Evolutionary conservation across 148 eudicot genomes (phyloP), one percentile per base, ranked within the genome.

Genomic region (Persicaria tinctoria): DNA sequence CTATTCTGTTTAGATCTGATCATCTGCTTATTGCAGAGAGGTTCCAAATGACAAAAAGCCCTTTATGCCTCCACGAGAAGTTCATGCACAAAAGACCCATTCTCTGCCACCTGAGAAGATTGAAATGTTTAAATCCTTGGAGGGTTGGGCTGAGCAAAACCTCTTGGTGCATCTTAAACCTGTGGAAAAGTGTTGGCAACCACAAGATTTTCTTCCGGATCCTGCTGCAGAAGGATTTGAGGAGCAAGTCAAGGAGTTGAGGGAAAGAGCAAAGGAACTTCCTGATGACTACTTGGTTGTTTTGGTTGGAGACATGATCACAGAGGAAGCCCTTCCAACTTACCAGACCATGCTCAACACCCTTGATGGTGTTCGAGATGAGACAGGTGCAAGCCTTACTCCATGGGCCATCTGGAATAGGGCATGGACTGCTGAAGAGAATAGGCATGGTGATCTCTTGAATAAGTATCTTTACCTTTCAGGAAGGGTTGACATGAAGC

Each of bases 351-450:
- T 82, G 84, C 73, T 84, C 41, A 85, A 82, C 80, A 82, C 87
- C 17, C 76, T 85, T 45, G 87, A 85, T 78, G 87, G 85, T 64
- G 85, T 82, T 51, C 79, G 83, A 7, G 87, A 85, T 41, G 87
- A 85, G 80, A 85, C 85, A 5, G 87, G 87, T 48, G 81, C 87
- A 2, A 85, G 87, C 56, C 83, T 77, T 49, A 75, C 74, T 63
- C 75, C 83, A n/a, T 85, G 87, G 87, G 87, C 87, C 56, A 62
- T 82, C 14, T 85, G 87, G 87, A 80, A 66, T 17, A 71, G 85
- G 73, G 85, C 85, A 12, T 85, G 87, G 87, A 85, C 87, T 18
- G 87, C 81, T 73, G 87, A 85, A 60, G 87, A 85, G 75, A 85
- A 85, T 46, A 62, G 85, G 62, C 87, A 85, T 17, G 87, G 87